Evolutionary conservation across 2,329 filamentous ascomycete species (phyloP).

Genomic region (Cytospora piceicola): DNA sequence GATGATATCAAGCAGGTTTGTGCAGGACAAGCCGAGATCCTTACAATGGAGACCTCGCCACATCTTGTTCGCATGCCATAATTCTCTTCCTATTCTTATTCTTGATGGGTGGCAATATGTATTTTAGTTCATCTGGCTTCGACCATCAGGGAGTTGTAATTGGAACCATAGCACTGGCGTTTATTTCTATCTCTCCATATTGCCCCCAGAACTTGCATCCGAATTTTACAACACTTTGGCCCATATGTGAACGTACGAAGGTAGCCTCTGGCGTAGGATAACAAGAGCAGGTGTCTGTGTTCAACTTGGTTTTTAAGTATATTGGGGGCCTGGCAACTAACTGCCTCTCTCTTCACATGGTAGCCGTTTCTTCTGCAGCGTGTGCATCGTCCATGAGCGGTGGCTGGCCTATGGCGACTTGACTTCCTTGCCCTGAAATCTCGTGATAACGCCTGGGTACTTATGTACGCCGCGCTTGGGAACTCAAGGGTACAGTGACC

Average conservation of each 20-base stretch:
- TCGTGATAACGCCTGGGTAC: no score
- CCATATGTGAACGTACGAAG: not conserved
- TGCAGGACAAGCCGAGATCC: constrained; percentile 1
- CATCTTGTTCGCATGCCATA: not conserved
- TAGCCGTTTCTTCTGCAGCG: no score
- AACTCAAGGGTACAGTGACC: no score
- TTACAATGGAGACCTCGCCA: not conserved
- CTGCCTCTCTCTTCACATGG: no score
- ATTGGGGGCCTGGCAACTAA: no score
- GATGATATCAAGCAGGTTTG: constrained; percentile 9
- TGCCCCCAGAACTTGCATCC: not conserved
- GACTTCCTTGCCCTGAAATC: not conserved
- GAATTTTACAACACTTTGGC: not conserved
- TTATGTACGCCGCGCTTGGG: not conserved
- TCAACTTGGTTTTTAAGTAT: no score
- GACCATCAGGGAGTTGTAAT: constrained; percentile 9
- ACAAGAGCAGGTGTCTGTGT: no score
- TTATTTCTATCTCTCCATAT: not conserved
- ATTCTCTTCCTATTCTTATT: not conserved
- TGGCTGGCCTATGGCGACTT: not conserved
- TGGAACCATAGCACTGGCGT: constrained; percentile 21
- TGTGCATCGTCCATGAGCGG: no score
- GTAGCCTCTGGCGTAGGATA: not conserved
- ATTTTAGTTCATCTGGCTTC: constrained; percentile 9
- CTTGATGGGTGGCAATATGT: constrained; percentile 17